Evolutionary conservation across 2,329 filamentous ascomycete genomes (phyloP).

Genomic region (Paecilomyces dactylethromorphus): DNA sequence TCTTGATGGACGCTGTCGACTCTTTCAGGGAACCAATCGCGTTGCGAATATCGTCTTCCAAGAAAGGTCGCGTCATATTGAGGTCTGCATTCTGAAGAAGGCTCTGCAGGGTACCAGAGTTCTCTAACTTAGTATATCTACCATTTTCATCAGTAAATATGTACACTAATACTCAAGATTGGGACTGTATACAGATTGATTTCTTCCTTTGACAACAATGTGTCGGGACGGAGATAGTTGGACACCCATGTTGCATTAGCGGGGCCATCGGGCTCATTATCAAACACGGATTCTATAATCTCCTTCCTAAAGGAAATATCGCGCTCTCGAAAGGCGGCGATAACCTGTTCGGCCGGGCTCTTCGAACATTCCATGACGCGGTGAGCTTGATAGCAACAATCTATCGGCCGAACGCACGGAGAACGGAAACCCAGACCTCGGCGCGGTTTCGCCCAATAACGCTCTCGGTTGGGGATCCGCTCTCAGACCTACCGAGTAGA

Average conservation of each 20-base stretch:
- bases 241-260: constrained; percentile 24
- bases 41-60: constrained; percentile 31
- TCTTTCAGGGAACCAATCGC: constrained; percentile 29
- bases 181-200: constrained; percentile 23
- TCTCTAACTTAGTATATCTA: constrained; percentile 30
- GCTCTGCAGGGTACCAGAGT: constrained; percentile 20
- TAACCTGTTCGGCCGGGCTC: constrained; percentile 7
- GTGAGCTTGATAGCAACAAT: background rate
- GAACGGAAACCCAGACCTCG: background rate
- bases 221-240: constrained; percentile 24
- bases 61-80: constrained; percentile 27
- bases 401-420: background rate
- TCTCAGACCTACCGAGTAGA: background rate
- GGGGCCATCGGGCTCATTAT: constrained; percentile 9
- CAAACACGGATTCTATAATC: constrained; percentile 20
- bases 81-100: constrained; percentile 21
- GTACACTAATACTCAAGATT: background rate
- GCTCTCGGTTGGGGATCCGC: background rate
- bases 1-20: constrained; percentile 29
- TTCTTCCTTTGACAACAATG: constrained; percentile 35
- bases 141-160: background rate
- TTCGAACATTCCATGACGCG: background rate
- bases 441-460: background rate
- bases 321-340: constrained; percentile 22
- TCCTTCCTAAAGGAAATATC: constrained; percentile 21